These are phyloP conservation scores for Hypoxylon sp. DNA, from an alignment of 2,329 filamentous ascomycete genomes.

Conservation along the genomic window DNA sequence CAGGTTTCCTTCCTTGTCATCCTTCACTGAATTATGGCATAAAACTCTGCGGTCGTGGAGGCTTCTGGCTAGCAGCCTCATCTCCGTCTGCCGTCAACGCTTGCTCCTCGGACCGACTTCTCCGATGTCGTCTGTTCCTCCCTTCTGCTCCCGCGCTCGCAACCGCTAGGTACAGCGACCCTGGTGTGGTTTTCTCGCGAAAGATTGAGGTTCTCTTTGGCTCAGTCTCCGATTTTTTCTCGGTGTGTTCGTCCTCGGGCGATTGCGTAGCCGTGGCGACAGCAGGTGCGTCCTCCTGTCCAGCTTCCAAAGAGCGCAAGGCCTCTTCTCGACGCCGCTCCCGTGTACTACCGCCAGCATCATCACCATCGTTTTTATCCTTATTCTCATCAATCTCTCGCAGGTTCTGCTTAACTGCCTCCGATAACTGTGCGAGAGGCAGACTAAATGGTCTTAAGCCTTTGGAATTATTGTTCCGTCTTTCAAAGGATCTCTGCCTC, in stretches of 20 bases:
- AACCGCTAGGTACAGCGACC: slow-evolving; percentile 43
- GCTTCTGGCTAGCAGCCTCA: background rate
- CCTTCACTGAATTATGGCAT: slow-evolving; percentile 10
- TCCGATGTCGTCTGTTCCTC: slow-evolving; percentile 20
- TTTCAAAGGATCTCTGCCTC: slow-evolving; percentile 35
- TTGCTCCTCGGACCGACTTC: slow-evolving; percentile 41
- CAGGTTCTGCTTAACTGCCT: slow-evolving; percentile 22
- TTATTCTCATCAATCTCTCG: slow-evolving; percentile 11
- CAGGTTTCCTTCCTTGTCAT: background rate
- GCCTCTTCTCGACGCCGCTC: slow-evolving; percentile 28
- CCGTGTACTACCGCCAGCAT: slow-evolving; percentile 9
- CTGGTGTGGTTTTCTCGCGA: slow-evolving; percentile 36
- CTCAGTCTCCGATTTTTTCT: slow-evolving; percentile 1
- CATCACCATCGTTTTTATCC: slow-evolving; percentile 9
- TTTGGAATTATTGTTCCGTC: slow-evolving; percentile 12
- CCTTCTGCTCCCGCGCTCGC: slow-evolving; percentile 35
- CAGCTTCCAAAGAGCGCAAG: slow-evolving; percentile 33
- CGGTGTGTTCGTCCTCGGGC: slow-evolving; percentile 5
- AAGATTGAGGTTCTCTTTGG: slow-evolving; percentile 44
- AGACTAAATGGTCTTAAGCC: slow-evolving; percentile 45
- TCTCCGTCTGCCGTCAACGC: slow-evolving; percentile 1
- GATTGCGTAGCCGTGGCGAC: background rate
- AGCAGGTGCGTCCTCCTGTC: slow-evolving; percentile 18
- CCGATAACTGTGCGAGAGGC: slow-evolving; percentile 30
- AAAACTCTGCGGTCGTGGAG: slow-evolving; percentile 19